Conservation (phyloP, 192 early-diverging fungal species). For the Dissophora ornata region DNA sequence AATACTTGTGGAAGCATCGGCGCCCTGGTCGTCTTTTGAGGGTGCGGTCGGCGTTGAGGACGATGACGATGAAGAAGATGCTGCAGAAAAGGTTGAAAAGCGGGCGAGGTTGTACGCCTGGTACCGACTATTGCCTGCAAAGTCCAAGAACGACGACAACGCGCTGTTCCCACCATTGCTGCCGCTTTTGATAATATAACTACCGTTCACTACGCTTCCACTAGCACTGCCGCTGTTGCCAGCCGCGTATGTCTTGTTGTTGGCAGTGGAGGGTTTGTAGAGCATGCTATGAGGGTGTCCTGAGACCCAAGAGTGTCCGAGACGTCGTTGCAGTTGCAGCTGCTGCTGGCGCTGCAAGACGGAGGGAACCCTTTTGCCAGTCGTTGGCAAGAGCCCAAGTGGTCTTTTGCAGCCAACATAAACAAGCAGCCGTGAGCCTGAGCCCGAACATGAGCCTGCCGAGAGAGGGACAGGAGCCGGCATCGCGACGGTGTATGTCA, state of each 20-base stretch:
- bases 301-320: conserved; percentile 50
- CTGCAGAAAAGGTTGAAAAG: conserved; percentile 36
- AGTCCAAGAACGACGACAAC: conserved; percentile 36
- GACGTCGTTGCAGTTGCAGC: conserved; percentile 24
- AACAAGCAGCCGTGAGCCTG: conserved; percentile 9
- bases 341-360: conserved; percentile 4
- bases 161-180: conserved; percentile 4
- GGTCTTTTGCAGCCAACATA: conserved; percentile 16
- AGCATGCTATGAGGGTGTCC: conserved; percentile 51
- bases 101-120: conserved; percentile 46
- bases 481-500: neutral
- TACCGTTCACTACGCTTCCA: neutral
- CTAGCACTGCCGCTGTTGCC: neutral
- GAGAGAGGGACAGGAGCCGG: conserved; percentile 3
- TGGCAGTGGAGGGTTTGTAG: conserved; percentile 21
- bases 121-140: conserved; percentile 48
- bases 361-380: conserved; percentile 23
- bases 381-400: neutral
- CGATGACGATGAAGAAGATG: conserved; percentile 15
- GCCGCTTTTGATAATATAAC: neutral
- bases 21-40: neutral
- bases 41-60: neutral
- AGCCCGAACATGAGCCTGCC: conserved; percentile 8
- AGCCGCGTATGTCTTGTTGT: neutral
- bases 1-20: neutral